A percentile compares a stretch with the other conserved stretches of the same genome.
phyloP scores from a whole-genome alignment of 805 yeast genomes.

The Candida awuae region DNA sequence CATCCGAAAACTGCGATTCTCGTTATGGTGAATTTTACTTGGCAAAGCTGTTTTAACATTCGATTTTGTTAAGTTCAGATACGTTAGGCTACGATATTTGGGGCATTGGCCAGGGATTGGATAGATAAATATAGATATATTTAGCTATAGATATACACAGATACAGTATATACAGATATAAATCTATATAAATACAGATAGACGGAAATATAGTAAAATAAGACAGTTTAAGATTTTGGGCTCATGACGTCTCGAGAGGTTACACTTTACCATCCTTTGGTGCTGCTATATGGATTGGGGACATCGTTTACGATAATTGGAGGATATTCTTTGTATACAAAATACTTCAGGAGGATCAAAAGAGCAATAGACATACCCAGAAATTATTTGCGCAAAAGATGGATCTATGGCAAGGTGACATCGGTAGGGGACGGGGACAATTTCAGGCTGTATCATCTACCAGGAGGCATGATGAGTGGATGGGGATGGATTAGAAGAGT shows the following conservation, averaged over 20 bases:
- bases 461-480: constrained; percentile 81
- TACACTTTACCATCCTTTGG: constrained; percentile 23
- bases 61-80: too few species aligned
- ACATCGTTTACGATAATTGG: constrained; percentile 31
- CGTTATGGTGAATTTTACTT: too few species aligned
- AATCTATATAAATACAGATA: too few species aligned
- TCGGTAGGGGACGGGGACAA: constrained; percentile 96
- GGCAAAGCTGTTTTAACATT: too few species aligned
- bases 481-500: constrained; percentile 85
- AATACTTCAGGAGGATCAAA: constrained; percentile 43
- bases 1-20: too few species aligned
- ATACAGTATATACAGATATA: too few species aligned
- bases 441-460: constrained; percentile 85
- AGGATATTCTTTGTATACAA: constrained; percentile 36
- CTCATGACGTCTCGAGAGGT: constrained; percentile 13
- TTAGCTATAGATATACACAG: too few species aligned
- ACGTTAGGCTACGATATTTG: too few species aligned
- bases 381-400: constrained; percentile 34
- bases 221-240: too few species aligned
- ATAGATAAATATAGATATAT: too few species aligned
- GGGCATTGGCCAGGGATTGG: too few species aligned
- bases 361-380: constrained; percentile 45
- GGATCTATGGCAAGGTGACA: constrained; percentile 66
- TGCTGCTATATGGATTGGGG: constrained; percentile 25
- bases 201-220: too few species aligned